phyloP scores from a whole-genome alignment of 176 grass and related monocot species.

The Metroxylon sagu region DNA sequence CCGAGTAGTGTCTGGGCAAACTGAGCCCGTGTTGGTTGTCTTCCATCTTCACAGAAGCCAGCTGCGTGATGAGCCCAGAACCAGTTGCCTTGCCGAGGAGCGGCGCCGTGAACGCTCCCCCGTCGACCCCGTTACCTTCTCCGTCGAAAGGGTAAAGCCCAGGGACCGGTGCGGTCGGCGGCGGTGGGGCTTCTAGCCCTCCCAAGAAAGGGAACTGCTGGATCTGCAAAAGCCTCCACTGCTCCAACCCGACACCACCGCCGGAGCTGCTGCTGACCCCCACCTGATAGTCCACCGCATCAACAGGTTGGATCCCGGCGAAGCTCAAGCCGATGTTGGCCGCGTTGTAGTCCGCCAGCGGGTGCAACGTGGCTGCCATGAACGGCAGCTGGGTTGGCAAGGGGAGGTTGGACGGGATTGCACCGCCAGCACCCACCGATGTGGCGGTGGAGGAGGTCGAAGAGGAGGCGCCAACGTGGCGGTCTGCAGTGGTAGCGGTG shows the following conservation, averaged over 20 bases:
- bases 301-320: background rate
- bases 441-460: background rate
- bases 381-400: background rate
- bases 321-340: background rate
- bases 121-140: background rate
- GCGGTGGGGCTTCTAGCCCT: background rate
- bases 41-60: conserved; percentile 8
- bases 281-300: background rate
- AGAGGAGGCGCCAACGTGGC: no score
- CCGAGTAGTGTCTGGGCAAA: background rate
- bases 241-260: background rate
- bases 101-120: background rate
- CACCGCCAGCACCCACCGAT: background rate
- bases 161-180: background rate
- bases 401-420: background rate
- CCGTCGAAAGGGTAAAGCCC: background rate
- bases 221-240: conserved; percentile 1
- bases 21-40: background rate
- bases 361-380: conserved; percentile 5
- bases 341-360: background rate
- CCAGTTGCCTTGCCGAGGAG: background rate
- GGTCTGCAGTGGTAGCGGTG: no score
- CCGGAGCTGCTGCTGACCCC: background rate
- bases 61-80: conserved; percentile 3
- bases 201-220: conserved; percentile 13